Evolutionary conservation across 257 asterid species (phyloP), one percentile per base, ranked within the genome.

Genomic region (Capsicum rhomboideum): DNA sequence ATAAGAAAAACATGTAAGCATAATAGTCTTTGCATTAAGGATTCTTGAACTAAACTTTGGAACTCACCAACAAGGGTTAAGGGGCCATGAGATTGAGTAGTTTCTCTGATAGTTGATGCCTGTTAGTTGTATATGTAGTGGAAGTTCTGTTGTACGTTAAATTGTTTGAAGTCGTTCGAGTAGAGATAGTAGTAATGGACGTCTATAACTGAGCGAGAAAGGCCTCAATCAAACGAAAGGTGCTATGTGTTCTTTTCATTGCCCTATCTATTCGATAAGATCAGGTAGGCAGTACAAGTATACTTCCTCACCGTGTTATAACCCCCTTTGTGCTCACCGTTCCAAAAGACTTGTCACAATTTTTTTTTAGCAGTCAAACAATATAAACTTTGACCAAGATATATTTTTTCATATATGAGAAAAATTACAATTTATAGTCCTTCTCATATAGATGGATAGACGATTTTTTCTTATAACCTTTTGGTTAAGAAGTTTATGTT

Each of bases 101-200:
- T 29, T 78, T 88, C 92, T 86, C 77, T 85, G 85, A 92, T 74
- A 75, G 86, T 88, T 80, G 84, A 75, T 20, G 92, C 79, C 79
- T 92, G 75, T 78, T 83, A 58, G 10, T 84, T 86, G 82, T 88
- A 82, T 56, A 90, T 52, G 84, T 72, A 90, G 52, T 88, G 84
- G 6, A 68, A 79, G 46, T 90, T 90, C 85, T 90, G 91, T 85
- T 85, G 84, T 3, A 85, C 88, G 18, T 85, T 88, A 87, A 88
- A 37, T 84, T 28, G 86, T 79, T 49, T 42, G 6, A 90, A 90
- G 23, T 78, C 75, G 54, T 88, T 86, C 4, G 87, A 83, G 84
- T 88, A 90, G 16, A 89, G 90, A 63, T 86, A 88, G 80, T 88
- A 90, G 88, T 88, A 88, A 82, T 90, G 92, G 82, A 88, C 92